A percentile compares a stretch with the other conserved stretches of the same genome.
Conservation (phyloP, 106 monocot genomes). For the Dioscorea dumetorum region DNA sequence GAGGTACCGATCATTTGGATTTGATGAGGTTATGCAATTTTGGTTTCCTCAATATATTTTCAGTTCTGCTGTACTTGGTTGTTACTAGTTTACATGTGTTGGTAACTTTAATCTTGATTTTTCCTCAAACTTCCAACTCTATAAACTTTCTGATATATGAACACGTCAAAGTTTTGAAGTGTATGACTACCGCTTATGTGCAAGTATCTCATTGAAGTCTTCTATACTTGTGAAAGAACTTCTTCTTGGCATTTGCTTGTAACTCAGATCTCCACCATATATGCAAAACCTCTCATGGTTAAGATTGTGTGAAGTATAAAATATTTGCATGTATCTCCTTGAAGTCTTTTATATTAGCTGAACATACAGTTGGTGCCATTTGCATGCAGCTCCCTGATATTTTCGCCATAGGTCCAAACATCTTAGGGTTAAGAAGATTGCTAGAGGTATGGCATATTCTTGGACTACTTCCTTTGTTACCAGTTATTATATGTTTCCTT, state of each 20-base stretch:
- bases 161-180: background rate
- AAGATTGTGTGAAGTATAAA: too few species aligned
- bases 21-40: background rate
- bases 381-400: too few species aligned
- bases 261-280: too few species aligned
- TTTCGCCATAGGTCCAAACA: too few species aligned
- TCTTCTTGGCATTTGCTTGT: too few species aligned
- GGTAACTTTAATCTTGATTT: background rate
- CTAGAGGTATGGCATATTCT: too few species aligned
- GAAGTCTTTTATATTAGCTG: background rate
- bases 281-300: too few species aligned
- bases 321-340: background rate
- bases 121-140: background rate
- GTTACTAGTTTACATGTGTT: background rate
- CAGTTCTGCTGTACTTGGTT: background rate
- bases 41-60: background rate
- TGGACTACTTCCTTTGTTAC: too few species aligned
- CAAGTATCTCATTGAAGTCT: background rate
- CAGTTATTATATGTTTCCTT: too few species aligned
- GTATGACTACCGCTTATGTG: background rate
- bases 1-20: constrained; percentile 22
- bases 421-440: too few species aligned
- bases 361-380: too few species aligned
- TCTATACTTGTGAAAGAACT: too few species aligned
- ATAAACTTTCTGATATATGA: background rate